Conservation (phyloP, 345 rosid species). For the Citrus inodora region DNA sequence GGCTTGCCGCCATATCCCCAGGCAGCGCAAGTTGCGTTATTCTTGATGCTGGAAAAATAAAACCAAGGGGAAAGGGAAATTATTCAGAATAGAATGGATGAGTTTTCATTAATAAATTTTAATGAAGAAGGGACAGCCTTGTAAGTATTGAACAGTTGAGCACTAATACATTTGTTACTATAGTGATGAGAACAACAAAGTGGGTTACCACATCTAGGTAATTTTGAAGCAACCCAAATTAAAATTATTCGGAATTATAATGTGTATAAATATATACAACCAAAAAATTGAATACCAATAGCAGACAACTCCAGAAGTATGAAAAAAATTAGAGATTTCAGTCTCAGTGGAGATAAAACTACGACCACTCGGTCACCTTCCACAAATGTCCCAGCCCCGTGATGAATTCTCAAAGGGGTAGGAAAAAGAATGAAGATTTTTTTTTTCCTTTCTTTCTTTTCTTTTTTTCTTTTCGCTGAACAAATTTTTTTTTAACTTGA, state of each 20-base stretch:
- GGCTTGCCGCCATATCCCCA: neutral
- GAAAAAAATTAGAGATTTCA: neutral
- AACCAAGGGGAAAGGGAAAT: neutral
- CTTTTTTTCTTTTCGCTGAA: neutral
- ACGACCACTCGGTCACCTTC: conserved; percentile 22
- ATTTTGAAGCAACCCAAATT: conserved; percentile 27
- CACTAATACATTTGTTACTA: conserved; percentile 8
- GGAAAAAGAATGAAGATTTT: conserved; percentile 24
- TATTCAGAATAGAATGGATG: neutral
- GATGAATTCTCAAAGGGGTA: conserved; percentile 7
- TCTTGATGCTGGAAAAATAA: neutral
- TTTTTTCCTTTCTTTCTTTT: too few species aligned
- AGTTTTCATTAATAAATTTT: conserved; percentile 5
- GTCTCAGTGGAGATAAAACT: conserved; percentile 20
- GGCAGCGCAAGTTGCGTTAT: neutral
- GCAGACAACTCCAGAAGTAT: neutral
- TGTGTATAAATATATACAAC: conserved; percentile 27
- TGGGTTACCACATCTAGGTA: conserved; percentile 18
- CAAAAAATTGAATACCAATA: conserved; percentile 33
- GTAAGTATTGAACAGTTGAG: neutral
- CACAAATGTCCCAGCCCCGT: conserved; percentile 26
- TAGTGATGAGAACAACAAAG: conserved; percentile 19
- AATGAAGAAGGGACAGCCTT: conserved; percentile 1
- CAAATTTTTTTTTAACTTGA: conserved; percentile 26
- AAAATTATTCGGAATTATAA: conserved; percentile 23